Percentiles rank a stretch among this genome's conserved stretches.
Conservation (phyloP, 1,139 yeast species). For the Tardiomyces depauwii region DNA sequence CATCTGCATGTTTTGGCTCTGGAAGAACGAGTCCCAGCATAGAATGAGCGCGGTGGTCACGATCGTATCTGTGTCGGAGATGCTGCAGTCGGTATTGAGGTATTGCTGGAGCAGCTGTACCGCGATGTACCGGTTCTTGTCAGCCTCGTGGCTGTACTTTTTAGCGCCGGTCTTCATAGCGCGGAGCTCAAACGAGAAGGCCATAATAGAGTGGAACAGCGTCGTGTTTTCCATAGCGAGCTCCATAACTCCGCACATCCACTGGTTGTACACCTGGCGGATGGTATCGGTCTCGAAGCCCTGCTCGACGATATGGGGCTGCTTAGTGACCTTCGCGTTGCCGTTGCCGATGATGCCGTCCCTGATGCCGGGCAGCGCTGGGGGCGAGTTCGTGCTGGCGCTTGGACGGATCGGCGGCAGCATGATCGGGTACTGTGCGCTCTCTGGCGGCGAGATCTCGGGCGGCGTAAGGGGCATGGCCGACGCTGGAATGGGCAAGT, state of each 20-base stretch:
- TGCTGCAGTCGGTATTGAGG: background rate
- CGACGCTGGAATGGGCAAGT: background rate
- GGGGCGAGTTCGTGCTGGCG: background rate
- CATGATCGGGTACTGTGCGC: background rate
- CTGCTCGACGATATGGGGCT: slow-evolving; percentile 11
- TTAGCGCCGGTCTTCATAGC: slow-evolving; percentile 13
- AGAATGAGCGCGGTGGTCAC: slow-evolving; percentile 20
- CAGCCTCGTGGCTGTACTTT: slow-evolving; percentile 13
- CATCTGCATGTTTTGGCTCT: slow-evolving; percentile 18
- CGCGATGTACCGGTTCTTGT: slow-evolving; percentile 20
- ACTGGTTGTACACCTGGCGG: slow-evolving; percentile 17
- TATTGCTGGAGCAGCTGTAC: slow-evolving; percentile 17
- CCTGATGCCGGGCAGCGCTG: background rate
- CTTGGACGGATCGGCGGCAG: background rate
- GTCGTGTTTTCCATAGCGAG: slow-evolving; percentile 17
- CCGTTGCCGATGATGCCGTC: background rate
- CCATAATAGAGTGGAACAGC: slow-evolving; percentile 22
- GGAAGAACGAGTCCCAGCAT: slow-evolving; percentile 24
- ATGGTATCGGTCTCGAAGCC: slow-evolving; percentile 24
- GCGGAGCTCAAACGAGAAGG: slow-evolving; percentile 20
- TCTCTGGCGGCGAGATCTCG: background rate
- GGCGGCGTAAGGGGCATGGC: background rate
- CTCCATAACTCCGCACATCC: slow-evolving; percentile 17
- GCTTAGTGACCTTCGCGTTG: background rate
- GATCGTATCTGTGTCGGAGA: slow-evolving; percentile 17